phyloP scores from a whole-genome alignment of 2,329 filamentous ascomycete genomes.

The Epichloe gansuensis region DNA sequence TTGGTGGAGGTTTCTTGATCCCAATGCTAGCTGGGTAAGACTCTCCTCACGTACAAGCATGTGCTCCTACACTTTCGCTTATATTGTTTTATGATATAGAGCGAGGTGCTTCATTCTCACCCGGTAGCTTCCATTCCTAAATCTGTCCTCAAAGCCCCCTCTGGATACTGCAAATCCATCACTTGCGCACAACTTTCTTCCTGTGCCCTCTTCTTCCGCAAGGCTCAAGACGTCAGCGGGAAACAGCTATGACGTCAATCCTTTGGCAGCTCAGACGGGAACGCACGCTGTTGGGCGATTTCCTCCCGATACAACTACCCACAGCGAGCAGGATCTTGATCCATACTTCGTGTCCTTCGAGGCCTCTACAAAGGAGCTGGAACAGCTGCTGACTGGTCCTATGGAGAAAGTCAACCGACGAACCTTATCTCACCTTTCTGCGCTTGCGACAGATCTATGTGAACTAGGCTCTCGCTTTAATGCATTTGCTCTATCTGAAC shows the following conservation, averaged over 20 bases:
- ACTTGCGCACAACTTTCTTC: slow-evolving; percentile 74
- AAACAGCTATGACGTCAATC: slow-evolving; percentile 20
- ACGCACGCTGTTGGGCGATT: slow-evolving; percentile 65
- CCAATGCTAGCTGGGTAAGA: slow-evolving; percentile 92
- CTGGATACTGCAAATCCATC: slow-evolving; percentile 89
- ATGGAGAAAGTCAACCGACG: slow-evolving; percentile 96
- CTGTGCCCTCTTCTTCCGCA: slow-evolving; percentile 72
- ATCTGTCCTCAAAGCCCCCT: slow-evolving; percentile 84
- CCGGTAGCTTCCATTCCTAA: slow-evolving; percentile 88
- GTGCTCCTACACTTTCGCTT: slow-evolving; percentile 10
- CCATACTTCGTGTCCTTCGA: slow-evolving; percentile 95
- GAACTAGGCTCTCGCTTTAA: slow-evolving; percentile 95
- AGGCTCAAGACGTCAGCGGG: slow-evolving; percentile 58
- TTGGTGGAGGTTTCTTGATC: slow-evolving; percentile 95
- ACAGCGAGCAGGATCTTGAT: slow-evolving; percentile 84
- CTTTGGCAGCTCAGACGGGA: slow-evolving; percentile 27
- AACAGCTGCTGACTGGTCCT: slow-evolving; percentile 74
- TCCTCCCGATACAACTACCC: slow-evolving; percentile 60
- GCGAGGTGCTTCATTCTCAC: slow-evolving; percentile 86
- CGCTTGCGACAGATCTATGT: slow-evolving; percentile 74
- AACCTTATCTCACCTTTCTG: slow-evolving; percentile 73
- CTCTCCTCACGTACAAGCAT: background rate
- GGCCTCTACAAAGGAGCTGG: slow-evolving; percentile 79
- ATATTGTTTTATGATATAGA: slow-evolving; percentile 36
- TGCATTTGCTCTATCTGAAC: slow-evolving; percentile 89